A percentile compares a stretch with the other conserved stretches of the same genome.
Conservation (phyloP, 176 grass and related monocot species). For the Luzula sylvatica region DNA sequence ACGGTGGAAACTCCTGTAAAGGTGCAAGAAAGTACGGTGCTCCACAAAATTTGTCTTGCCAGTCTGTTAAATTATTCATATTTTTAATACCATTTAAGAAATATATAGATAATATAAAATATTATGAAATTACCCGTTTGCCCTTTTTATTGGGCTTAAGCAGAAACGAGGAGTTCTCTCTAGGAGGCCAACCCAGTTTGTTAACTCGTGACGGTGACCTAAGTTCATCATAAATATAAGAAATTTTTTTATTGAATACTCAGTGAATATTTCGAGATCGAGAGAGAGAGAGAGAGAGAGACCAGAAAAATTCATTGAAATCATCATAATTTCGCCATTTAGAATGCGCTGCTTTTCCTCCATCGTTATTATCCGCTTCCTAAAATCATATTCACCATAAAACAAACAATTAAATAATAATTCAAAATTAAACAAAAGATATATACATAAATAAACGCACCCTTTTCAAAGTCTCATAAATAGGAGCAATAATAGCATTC, state of each 20-base stretch:
- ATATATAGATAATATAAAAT: too few relatives aligned
- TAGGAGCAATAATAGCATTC: constrained; percentile 64
- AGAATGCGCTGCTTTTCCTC: constrained; percentile 80
- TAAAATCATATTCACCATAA: constrained; percentile 24
- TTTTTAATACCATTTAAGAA: neutral
- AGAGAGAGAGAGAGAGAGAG: neutral
- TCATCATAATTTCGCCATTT: constrained; percentile 95
- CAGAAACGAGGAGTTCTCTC: constrained; percentile 55
- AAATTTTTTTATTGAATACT: neutral
- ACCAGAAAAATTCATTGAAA: constrained; percentile 99
- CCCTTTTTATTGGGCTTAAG: constrained; percentile 45
- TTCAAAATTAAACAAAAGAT: neutral
- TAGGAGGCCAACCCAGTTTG: constrained; percentile 57
- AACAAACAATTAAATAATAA: constrained; percentile 4
- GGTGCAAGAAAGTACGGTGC: constrained; percentile 89
- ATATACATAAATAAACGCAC: constrained; percentile 32
- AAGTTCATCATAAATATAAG: constrained; percentile 14
- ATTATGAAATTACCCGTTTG: constrained; percentile 54
- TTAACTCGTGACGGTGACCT: constrained; percentile 74
- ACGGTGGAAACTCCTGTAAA: constrained; percentile 94
- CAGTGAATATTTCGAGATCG: neutral
- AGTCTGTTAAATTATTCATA: constrained; percentile 37
- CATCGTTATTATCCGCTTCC: constrained; percentile 74
- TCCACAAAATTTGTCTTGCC: constrained; percentile 95
- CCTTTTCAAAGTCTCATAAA: constrained; percentile 61